Evolutionary conservation across 2,329 filamentous ascomycete species (phyloP).

Genomic region (Diplodia scrobiculata): DNA sequence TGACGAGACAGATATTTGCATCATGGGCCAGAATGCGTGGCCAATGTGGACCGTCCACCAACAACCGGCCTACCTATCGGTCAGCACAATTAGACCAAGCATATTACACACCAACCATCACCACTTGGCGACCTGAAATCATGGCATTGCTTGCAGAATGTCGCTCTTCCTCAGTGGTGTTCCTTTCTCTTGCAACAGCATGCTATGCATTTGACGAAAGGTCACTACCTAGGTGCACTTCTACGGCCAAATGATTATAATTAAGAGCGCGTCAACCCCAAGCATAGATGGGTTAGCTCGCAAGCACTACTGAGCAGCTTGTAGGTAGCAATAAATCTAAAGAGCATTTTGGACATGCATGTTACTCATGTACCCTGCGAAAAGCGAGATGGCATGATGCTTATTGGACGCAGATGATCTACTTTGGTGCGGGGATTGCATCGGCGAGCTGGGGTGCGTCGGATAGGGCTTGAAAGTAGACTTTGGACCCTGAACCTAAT

Average conservation of each 20-base stretch:
- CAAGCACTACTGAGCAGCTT: background rate
- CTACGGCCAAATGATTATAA: background rate
- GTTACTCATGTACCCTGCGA: background rate
- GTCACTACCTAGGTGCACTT: background rate
- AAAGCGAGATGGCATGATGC: background rate
- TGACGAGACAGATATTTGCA: background rate
- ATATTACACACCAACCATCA: background rate
- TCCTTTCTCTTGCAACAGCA: background rate
- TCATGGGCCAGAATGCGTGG: background rate
- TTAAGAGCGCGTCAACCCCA: background rate
- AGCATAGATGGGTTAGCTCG: background rate
- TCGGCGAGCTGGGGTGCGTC: background rate
- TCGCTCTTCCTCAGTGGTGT: background rate
- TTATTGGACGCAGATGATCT: conserved; percentile 3
- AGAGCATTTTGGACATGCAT: background rate
- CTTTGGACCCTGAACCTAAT: background rate
- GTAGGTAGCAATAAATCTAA: background rate
- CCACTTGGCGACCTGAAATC: background rate
- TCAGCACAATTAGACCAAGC: background rate
- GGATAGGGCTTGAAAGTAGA: background rate
- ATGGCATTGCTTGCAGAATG: background rate
- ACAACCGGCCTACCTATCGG: background rate
- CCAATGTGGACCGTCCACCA: background rate
- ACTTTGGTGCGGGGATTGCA: background rate
- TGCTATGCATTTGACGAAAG: background rate